phyloP scores from a whole-genome alignment of 768 basidiomycete genomes.

The Nidularia sp. region DNA sequence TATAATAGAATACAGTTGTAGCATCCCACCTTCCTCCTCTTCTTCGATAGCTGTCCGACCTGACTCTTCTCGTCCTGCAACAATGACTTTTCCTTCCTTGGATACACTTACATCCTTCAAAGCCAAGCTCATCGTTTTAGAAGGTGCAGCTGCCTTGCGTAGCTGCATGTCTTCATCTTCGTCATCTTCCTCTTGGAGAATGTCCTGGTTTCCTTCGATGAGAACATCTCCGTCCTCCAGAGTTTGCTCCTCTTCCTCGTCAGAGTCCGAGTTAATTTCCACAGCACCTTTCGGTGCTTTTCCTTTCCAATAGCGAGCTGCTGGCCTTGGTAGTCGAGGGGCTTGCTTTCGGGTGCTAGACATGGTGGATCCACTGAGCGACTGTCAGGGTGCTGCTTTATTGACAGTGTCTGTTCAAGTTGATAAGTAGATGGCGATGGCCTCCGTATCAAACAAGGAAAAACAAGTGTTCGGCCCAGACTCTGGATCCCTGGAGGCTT shows the following conservation, averaged over 20 bases:
- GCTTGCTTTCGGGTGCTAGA: conserved; percentile 60
- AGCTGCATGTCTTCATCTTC: conserved; percentile 42
- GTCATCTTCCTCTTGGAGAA: conserved; percentile 37
- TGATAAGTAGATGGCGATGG: too few species aligned
- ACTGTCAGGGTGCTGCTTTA: too few species aligned
- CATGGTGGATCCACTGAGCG: conserved; percentile 5
- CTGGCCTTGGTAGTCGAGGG: conserved; percentile 74
- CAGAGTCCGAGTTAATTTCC: conserved; percentile 61
- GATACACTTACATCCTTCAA: conserved; percentile 81
- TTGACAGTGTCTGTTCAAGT: too few species aligned
- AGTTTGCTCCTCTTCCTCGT: conserved; percentile 45
- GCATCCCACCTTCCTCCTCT: conserved; percentile 34
- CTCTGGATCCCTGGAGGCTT: too few species aligned
- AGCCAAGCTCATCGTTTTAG: conserved; percentile 66
- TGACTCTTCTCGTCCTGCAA: conserved; percentile 75
- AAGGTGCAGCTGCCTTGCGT: conserved; percentile 24
- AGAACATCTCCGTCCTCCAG: conserved; percentile 56
- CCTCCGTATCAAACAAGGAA: too few species aligned
- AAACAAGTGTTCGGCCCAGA: too few species aligned
- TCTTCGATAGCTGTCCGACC: conserved; percentile 65
- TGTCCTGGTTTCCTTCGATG: conserved; percentile 54
- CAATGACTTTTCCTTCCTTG: conserved; percentile 73
- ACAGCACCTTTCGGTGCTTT: conserved; percentile 77
- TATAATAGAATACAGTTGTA: conserved; percentile 8
- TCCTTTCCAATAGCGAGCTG: conserved; percentile 86